Base-by-base conservation (phyloP, 257 asterid genomes). In the Haberlea rhodopensis region DNA sequence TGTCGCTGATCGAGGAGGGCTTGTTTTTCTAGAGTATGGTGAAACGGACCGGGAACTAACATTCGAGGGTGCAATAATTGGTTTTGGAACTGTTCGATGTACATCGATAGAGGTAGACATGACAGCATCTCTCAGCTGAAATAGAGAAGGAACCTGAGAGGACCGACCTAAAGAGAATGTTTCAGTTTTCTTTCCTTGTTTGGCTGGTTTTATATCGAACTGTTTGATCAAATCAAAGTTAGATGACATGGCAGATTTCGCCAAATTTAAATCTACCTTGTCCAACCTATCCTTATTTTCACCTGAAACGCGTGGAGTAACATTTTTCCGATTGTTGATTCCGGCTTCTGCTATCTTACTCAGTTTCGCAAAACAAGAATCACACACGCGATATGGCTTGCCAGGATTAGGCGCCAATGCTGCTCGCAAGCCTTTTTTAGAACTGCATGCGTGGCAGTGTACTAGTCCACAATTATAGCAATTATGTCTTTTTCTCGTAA, bases 381-480 rank as follows among this genome's bases (percentile, higher is more conserved):
- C 99, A 71, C 99, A 92, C 22, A 92, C 99, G 18, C 99, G 96
- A 69, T 87, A 80, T 0, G 91, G 97, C 69, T 92, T 92, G 84
- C 78, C 76, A 24, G 96, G 99, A 74, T 87, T 85, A 16, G 99
- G 97, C 8, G 99, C 96, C 78, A 92, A 72, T 8, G 95, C 97
- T 1, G 99, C 99, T 58, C 96, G 82, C 7, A 58, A 37, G 6
- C 96, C 91, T 80, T 92, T 92, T 57, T 86, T 84, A 5, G 99
- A 85, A 74, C 91, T 89, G 78, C 99, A 92, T 31, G 96, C 78
- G 52, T 92, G 97, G 82, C 99, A 92, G 77, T 89, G 96, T 54
- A 91, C 96, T 53, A 91, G 80, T n/a, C 98, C 98, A 24, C 98
- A 91, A 53, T 91, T 91, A 68, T 91, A 91, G 81, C 98, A 91